A percentile compares a stretch with the other conserved stretches of the same genome.
These are phyloP conservation scores for Ogataea haglerorum DNA, from an alignment of 805 yeast species.

Conservation along the genomic window DNA sequence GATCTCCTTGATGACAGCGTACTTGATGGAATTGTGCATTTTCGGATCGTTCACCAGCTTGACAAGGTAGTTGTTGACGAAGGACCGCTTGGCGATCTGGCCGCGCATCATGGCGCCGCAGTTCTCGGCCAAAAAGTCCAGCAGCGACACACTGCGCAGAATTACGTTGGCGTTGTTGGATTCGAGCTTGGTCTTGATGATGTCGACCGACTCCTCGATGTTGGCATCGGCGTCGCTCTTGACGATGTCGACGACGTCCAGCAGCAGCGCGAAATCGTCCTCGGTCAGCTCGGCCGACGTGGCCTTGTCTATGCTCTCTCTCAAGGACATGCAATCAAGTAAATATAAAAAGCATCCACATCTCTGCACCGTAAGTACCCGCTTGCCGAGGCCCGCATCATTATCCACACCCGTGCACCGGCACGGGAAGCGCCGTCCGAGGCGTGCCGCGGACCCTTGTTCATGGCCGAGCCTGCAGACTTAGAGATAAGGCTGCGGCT, in stretches of 20 bases:
- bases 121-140: conserved; percentile 67
- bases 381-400: background rate
- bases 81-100: conserved; percentile 55
- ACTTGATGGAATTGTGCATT: conserved; percentile 67
- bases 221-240: conserved; percentile 58
- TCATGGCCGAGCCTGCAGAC: background rate
- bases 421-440: conserved; percentile 5
- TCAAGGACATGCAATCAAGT: conserved; percentile 15
- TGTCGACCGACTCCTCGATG: conserved; percentile 42
- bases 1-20: conserved; percentile 61
- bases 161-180: conserved; percentile 63
- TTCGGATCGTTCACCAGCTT: conserved; percentile 49
- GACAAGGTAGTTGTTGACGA: conserved; percentile 43
- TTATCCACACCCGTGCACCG: conserved; percentile 1
- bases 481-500: conserved; percentile 1
- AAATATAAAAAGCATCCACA: background rate
- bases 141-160: conserved; percentile 51
- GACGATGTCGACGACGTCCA: conserved; percentile 66
- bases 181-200: conserved; percentile 46
- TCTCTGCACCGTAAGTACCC: conserved; percentile 1
- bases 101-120: conserved; percentile 69
- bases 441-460: conserved; percentile 4
- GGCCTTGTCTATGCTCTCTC: conserved; percentile 40
- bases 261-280: conserved; percentile 65
- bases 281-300: conserved; percentile 59